phyloP scores from a whole-genome alignment of 495 filamentous ascomycete genomes.

The Xylaria telfairii region DNA sequence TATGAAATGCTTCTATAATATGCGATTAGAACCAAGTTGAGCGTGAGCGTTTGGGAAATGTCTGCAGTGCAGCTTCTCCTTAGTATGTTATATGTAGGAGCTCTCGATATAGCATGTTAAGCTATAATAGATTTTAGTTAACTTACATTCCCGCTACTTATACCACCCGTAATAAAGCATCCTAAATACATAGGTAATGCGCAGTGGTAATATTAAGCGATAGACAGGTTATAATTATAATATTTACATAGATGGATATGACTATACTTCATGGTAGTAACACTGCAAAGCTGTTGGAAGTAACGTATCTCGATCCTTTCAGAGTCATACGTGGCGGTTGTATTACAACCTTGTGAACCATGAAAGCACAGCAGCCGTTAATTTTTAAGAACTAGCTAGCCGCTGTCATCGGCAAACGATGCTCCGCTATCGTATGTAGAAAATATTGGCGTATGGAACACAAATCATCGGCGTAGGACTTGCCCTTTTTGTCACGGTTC shows the following conservation, averaged over 20 bases:
- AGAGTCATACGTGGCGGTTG: neutral
- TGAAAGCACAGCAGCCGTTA: neutral
- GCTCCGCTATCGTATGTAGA: neutral
- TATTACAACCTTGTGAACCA: neutral
- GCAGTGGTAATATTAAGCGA: neutral
- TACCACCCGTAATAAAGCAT: neutral
- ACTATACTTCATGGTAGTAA: neutral
- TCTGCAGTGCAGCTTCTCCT: neutral
- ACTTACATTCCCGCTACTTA: neutral
- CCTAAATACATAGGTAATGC: neutral
- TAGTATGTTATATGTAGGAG: too few relatives aligned
- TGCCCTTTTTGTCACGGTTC: neutral
- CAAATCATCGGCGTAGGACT: neutral
- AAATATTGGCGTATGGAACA: neutral
- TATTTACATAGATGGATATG: neutral
- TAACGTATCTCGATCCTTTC: neutral
- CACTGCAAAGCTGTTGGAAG: neutral
- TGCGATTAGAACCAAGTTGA: neutral
- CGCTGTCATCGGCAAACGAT: neutral
- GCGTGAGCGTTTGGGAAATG: neutral
- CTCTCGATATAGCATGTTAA: too few relatives aligned
- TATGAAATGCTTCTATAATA: neutral
- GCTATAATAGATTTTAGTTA: too few relatives aligned
- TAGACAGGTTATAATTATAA: neutral
- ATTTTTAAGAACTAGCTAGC: neutral